A percentile compares a stretch with the other conserved stretches of the same genome.
Evolutionary conservation across 2,329 filamentous ascomycete species (phyloP).

Genomic region (Fusarium marasasianum): DNA sequence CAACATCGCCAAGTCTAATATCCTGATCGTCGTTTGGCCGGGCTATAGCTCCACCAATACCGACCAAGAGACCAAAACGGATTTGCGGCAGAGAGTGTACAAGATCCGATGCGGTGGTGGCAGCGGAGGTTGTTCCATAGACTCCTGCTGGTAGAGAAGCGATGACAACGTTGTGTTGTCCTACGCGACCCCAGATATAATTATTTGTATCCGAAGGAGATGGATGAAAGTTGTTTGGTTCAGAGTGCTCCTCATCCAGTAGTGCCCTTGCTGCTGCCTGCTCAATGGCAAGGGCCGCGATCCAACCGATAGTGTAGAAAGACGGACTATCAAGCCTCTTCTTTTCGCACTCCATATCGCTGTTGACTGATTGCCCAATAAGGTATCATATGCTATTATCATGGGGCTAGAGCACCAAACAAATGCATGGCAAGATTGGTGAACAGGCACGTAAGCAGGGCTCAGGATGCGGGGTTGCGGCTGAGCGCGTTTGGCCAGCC

Average conservation of each 20-base stretch:
- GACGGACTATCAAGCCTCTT: neutral
- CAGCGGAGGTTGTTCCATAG: slow-evolving; percentile 22
- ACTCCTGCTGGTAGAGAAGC: slow-evolving; percentile 33
- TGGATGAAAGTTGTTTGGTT: slow-evolving; percentile 5
- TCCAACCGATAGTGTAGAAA: slow-evolving; percentile 40
- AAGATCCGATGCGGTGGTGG: slow-evolving; percentile 15
- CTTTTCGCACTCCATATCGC: neutral
- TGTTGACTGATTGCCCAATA: too few relatives aligned
- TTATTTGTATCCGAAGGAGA: slow-evolving; percentile 36
- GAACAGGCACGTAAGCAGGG: neutral
- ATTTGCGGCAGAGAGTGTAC: slow-evolving; percentile 29
- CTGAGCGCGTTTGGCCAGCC: neutral
- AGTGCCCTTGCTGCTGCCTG: slow-evolving; percentile 38
- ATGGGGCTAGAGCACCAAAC: neutral
- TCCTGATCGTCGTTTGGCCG: slow-evolving; percentile 5
- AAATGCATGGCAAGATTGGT: too few relatives aligned
- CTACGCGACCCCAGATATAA: slow-evolving; percentile 41
- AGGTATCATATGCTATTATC: too few relatives aligned
- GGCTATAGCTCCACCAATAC: slow-evolving; percentile 55
- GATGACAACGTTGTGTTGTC: slow-evolving; percentile 42
- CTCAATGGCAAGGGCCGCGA: slow-evolving; percentile 39
- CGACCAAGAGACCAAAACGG: slow-evolving; percentile 34
- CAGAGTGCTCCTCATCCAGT: slow-evolving; percentile 37
- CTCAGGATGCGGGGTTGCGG: neutral
- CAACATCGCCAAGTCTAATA: slow-evolving; percentile 43